Conservation (phyloP, 306 rosid species). For the Crataegus laevigata region DNA sequence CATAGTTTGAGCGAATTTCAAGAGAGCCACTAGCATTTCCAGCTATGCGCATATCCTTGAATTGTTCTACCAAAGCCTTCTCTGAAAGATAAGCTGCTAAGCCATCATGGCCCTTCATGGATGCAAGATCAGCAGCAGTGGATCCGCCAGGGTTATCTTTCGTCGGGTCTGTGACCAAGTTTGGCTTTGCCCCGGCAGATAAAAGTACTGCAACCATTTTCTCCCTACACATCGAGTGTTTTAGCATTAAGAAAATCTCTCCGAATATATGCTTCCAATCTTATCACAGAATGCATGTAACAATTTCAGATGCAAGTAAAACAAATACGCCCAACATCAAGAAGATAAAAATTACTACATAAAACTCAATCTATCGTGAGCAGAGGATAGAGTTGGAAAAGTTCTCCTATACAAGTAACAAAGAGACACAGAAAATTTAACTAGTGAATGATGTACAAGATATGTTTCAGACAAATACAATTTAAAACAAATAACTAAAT, state of each 20-base stretch:
- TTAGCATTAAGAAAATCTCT: background rate
- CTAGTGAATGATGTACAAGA: background rate
- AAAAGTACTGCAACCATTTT: slow-evolving; percentile 77
- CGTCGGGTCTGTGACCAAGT: slow-evolving; percentile 90
- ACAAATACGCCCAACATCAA: slow-evolving; percentile 15
- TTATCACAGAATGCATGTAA: slow-evolving; percentile 2
- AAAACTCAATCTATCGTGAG: background rate
- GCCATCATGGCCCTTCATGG: slow-evolving; percentile 57
- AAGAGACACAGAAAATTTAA: slow-evolving; percentile 5
- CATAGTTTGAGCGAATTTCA: slow-evolving; percentile 34
- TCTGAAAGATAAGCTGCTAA: slow-evolving; percentile 93
- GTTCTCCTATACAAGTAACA: background rate
- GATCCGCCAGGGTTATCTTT: slow-evolving; percentile 63
- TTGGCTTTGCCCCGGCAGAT: slow-evolving; percentile 83
- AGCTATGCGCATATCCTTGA: slow-evolving; percentile 71
- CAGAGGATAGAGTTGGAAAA: background rate
- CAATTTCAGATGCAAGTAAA: background rate
- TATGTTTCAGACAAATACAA: background rate
- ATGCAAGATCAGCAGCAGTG: slow-evolving; percentile 82
- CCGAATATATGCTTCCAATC: background rate
- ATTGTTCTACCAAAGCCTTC: slow-evolving; percentile 73
- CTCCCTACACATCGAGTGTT: slow-evolving; percentile 42
- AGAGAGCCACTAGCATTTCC: slow-evolving; percentile 84
- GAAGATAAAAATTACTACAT: background rate
- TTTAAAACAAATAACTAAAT: background rate